Conservation (phyloP, 805 yeast genomes). For the Ogataea methanolica region DNA sequence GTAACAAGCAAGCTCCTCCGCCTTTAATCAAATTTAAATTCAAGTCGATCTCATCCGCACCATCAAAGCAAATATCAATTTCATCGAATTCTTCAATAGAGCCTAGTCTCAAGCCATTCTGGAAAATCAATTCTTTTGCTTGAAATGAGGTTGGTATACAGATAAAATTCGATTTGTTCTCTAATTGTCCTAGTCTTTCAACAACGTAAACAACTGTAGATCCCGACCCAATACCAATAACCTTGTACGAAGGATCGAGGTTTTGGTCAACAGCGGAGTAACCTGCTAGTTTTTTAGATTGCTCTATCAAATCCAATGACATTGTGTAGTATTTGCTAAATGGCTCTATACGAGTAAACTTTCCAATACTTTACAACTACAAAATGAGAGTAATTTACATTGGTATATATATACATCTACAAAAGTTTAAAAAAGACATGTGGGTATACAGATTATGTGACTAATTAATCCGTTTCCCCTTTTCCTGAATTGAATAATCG, state of each 20-base stretch:
- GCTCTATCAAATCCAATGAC: constrained; percentile 45
- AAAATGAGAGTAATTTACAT: too few relatives aligned
- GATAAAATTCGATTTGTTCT: constrained; percentile 48
- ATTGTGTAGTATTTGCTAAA: neutral
- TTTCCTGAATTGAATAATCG: too few relatives aligned
- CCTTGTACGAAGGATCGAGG: constrained; percentile 62
- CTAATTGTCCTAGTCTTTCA: constrained; percentile 78
- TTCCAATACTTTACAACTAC: too few relatives aligned
- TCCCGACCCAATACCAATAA: constrained; percentile 94
- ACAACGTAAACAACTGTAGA: constrained; percentile 95
- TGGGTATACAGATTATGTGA: too few relatives aligned
- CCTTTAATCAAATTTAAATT: constrained; percentile 87
- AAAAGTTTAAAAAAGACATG: too few relatives aligned
- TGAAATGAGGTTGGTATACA: constrained; percentile 98
- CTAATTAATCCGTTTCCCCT: too few relatives aligned
- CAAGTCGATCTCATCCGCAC: constrained; percentile 93
- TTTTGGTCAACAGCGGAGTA: constrained; percentile 89
- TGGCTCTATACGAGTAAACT: neutral
- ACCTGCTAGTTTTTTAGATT: constrained; percentile 85
- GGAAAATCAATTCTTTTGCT: constrained; percentile 75
- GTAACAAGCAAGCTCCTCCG: constrained; percentile 96
- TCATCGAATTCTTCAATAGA: constrained; percentile 76
- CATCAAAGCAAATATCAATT: constrained; percentile 92
- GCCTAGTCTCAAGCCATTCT: constrained; percentile 74
- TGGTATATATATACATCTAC: too few relatives aligned